Percentiles rank a stretch among this genome's conserved stretches.
Evolutionary conservation across 2,329 filamentous ascomycete genomes (phyloP).

Genomic region (Xylariaceae sp.): DNA sequence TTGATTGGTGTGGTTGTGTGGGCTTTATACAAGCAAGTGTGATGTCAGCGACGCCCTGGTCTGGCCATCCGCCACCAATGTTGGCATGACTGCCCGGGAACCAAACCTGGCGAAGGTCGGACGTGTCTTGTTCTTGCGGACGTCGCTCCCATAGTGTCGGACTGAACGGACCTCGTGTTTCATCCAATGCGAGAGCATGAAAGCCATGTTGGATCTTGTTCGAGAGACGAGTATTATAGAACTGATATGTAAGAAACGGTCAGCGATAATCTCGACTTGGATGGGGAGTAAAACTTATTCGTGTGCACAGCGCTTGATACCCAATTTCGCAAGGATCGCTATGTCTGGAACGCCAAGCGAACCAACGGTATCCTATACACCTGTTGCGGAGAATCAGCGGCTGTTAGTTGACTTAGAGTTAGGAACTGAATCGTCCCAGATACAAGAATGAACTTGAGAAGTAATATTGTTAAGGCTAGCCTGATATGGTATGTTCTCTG

Average conservation of each 20-base stretch:
- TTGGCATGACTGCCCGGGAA: constrained; percentile 71
- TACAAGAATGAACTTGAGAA: too few relatives aligned
- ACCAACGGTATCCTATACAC: constrained; percentile 51
- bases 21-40: constrained; percentile 24
- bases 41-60: constrained; percentile 40
- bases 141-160: constrained; percentile 53
- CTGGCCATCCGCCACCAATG: constrained; percentile 63
- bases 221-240: constrained; percentile 52
- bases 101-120: constrained; percentile 52
- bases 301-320: constrained; percentile 41
- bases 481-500: constrained; percentile 4
- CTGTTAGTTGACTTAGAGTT: too few relatives aligned
- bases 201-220: constrained; percentile 54
- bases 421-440: too few relatives aligned
- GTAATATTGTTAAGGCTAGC: too few relatives aligned
- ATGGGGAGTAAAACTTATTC: constrained; percentile 40
- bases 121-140: constrained; percentile 34
- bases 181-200: constrained; percentile 56
- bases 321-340: constrained; percentile 39
- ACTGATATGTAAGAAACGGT: constrained; percentile 41
- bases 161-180: constrained; percentile 50
- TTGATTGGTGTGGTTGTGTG: neutral
- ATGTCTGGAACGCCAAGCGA: constrained; percentile 35
- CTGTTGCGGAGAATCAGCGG: constrained; percentile 15
- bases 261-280: constrained; percentile 19